Evolutionary conservation across 441 rosid species (phyloP), one percentile per base, ranked within the genome.

Genomic region (Dalechampia spathulata): DNA sequence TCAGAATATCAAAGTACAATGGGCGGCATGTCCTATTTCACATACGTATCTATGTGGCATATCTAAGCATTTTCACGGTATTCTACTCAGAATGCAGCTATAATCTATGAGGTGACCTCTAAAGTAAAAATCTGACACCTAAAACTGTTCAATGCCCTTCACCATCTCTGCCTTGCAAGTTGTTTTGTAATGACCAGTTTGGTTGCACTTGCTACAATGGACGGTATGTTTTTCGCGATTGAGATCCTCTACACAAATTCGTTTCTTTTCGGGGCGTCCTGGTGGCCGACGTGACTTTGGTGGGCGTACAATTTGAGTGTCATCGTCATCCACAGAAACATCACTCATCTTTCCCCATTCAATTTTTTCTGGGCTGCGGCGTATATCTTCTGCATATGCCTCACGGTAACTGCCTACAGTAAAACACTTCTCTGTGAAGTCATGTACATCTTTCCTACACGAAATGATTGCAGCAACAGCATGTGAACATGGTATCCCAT

Each of bases 401-500:
- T 83, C 66, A 0, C 52, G 60, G 66, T 75, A 83, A 59, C 70
- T 74, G 37, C 74, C 65, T 15, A 67, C 78, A 7, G 83, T 76
- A 54, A 78, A 78, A 52, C 79, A 83, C 51, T 72, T 75, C 49
- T 78, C 82, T 15, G 79, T 43, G 40, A 70, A 76, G 53, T 67
- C 61, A 57, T 75, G 65, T 10, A 72, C 69, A 52, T 78, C 77
- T 56, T 78, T 75, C 20, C 62, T 64, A 58, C 78, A 76, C 1
- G 78, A 80, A 47, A 74, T 46, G 12, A 80, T 68, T 30, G 83
- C 82, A 8, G 89, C 89, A 43, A 61, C 82, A 19, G 80, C 83
- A 67, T 78, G 89, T 9, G 89, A 71, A 64, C 89, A 83, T 50
- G 89, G 86, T 62, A 71, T 74, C 15, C 86, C 86, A 7, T 70